These are phyloP conservation scores for Xenoacremonium recifei DNA, from an alignment of 2,329 filamentous ascomycete genomes.

Conservation along the genomic window DNA sequence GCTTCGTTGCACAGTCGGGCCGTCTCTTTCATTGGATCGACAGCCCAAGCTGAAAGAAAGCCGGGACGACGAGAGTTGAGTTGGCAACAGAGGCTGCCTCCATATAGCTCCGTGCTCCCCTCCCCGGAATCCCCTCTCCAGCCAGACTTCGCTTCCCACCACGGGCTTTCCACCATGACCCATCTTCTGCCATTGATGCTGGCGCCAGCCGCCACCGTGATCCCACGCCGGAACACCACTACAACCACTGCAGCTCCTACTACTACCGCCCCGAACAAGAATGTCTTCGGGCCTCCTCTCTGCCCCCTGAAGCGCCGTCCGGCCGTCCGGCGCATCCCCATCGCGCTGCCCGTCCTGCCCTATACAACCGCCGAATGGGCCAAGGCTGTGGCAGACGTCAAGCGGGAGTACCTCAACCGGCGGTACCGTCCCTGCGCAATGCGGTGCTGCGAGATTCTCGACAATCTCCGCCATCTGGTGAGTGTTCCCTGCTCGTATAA, in stretches of 20 bases:
- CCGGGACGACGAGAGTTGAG: too few species aligned
- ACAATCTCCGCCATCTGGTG: slow-evolving; percentile 45
- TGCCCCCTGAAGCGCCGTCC: too few species aligned
- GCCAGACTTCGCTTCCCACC: slow-evolving; percentile 4
- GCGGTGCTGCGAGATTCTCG: slow-evolving; percentile 52
- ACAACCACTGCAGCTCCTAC: slow-evolving; percentile 1
- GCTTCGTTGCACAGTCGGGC: too few species aligned
- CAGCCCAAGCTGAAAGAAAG: too few species aligned
- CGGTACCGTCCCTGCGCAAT: slow-evolving; percentile 53
- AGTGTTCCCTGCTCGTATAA: too few species aligned
- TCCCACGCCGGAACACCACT: background rate
- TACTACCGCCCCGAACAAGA: slow-evolving; percentile 4
- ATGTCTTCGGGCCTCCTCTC: too few species aligned
- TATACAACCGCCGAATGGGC: slow-evolving; percentile 51
- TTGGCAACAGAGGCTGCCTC: too few species aligned
- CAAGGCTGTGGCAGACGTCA: slow-evolving; percentile 49
- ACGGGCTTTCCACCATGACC: slow-evolving; percentile 12
- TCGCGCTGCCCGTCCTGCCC: slow-evolving; percentile 34
- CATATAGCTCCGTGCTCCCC: too few species aligned
- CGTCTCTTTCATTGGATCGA: too few species aligned
- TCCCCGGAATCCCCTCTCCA: slow-evolving; percentile 1
- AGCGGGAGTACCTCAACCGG: slow-evolving; percentile 49
- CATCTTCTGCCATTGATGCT: slow-evolving; percentile 17
- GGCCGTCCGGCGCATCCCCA: slow-evolving; percentile 15
- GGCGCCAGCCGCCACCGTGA: slow-evolving; percentile 9